Evolutionary conservation across 169 alveolate species (phyloP).

Genomic region (Cryptosporidium xiaoi): DNA sequence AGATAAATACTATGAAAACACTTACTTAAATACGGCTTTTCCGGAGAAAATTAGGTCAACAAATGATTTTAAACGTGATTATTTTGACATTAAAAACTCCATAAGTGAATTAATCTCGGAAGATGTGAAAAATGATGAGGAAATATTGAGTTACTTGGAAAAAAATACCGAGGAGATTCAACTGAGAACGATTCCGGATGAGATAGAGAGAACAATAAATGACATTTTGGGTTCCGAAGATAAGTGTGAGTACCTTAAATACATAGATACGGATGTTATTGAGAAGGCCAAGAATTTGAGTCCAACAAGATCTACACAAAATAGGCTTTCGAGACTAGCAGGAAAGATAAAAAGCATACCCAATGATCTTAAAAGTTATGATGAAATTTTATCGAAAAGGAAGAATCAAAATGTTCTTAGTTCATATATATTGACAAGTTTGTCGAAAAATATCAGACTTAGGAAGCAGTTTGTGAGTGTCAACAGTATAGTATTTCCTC

Average conservation of each 20-base stretch:
- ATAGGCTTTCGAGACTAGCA: constrained; percentile 46
- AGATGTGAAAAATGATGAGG: background rate
- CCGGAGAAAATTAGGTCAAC: constrained; percentile 6
- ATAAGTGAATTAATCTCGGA: background rate
- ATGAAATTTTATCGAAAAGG: constrained; percentile 27
- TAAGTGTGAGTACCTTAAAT: constrained; percentile 11
- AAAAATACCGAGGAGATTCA: background rate
- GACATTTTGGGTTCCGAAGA: constrained; percentile 7
- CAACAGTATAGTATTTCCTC: constrained; percentile 59
- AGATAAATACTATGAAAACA: constrained; percentile 24
- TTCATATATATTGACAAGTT: constrained; percentile 37
- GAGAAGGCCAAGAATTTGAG: constrained; percentile 22
- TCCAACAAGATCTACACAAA: constrained; percentile 17
- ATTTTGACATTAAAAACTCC: background rate
- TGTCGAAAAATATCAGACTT: constrained; percentile 16
- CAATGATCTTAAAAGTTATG: background rate
- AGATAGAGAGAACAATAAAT: constrained; percentile 13
- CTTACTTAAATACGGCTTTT: constrained; percentile 13
- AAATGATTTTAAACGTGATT: background rate
- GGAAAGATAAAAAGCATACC: constrained; percentile 46
- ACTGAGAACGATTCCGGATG: constrained; percentile 11
- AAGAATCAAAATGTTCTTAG: background rate
- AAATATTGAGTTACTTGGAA: background rate
- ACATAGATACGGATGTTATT: constrained; percentile 3
- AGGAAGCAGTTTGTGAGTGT: constrained; percentile 68